Base-by-base conservation (phyloP, 345 rosid genomes). In the Pelargonium nanum region DNA sequence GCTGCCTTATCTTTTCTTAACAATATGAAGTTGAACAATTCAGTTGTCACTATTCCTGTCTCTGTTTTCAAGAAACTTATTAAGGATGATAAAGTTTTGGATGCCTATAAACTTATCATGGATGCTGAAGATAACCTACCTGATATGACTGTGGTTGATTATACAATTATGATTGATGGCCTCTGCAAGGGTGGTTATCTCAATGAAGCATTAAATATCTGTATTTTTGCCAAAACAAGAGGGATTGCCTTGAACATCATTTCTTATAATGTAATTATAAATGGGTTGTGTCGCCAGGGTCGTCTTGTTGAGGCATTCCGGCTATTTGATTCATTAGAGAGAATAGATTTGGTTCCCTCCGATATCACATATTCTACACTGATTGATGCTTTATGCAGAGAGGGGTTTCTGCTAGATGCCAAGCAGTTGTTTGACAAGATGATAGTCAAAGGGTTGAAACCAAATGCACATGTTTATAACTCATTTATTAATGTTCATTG, bases 231-330 rank as follows among this genome's bases (percentile, higher is more conserved):
- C 23, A 77, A 69, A 81, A 71, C 68, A 24, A 81, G 64, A 58
- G 89, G 87, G 26, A 65, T 82, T 34, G 28, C 60, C 57, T 75
- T 80, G 55, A 89, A 85, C 65, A 76, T 84, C 22, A 58, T 87
- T 58, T 82, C 86, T 44, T 89, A 87, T 70, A 92, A 89, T 72
- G 68, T 91, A 26, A 68, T 89, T 62, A 77, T 89, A 55, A 61
- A 74, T 68, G 87, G 93, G 58, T 77, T 89, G 74, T 92, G 95
- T 73, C 70, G 26, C 64, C 88, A 87, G 65, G 93, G 93, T 63
- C 88, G 89, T 71, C 80, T 89, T 66, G 60, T 80, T 68, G 96
- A 89, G 79, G 98, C 98, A 70, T 84, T 87, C 60, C 86, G 89
- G 58, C 73, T 92, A 48, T 92, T 82, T 77, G 89, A 89, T 75